Evolutionary conservation across 1,139 yeast species (phyloP).

Genomic region (Geotrichum macrosporum): DNA sequence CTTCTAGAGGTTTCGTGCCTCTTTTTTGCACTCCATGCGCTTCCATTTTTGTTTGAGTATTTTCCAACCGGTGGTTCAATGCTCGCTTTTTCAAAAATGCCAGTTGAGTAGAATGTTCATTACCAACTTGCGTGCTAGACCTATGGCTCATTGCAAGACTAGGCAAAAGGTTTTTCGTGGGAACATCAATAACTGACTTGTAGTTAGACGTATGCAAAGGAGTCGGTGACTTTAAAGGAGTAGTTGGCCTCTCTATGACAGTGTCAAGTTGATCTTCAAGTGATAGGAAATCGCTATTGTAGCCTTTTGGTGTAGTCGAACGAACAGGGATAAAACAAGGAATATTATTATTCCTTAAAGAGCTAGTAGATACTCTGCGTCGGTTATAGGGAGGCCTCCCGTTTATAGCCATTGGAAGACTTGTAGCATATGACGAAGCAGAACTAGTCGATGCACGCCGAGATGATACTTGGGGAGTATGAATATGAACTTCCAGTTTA

Average conservation of each 20-base stretch:
- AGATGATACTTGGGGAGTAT: neutral
- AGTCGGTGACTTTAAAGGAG: neutral
- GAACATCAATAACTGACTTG: neutral
- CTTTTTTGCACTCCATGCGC: too few relatives aligned
- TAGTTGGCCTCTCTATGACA: neutral
- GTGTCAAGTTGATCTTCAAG: neutral
- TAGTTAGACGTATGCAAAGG: neutral
- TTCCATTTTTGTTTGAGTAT: neutral
- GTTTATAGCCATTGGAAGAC: neutral
- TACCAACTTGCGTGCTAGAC: neutral
- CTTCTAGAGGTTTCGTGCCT: neutral
- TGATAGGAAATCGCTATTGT: neutral
- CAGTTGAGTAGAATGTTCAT: neutral
- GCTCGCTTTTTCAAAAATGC: neutral
- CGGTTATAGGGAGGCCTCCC: conserved; percentile 8
- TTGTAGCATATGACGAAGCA: neutral
- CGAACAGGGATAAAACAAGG: neutral
- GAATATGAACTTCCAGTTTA: neutral
- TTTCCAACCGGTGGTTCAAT: neutral
- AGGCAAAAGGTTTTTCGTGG: neutral
- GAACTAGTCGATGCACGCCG: neutral
- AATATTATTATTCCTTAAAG: neutral
- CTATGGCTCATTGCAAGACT: neutral
- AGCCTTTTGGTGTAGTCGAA: neutral
- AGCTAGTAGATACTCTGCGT: conserved; percentile 2